These are phyloP conservation scores for Colletotrichum gigasporum DNA, from an alignment of 2,329 filamentous ascomycete species.

Conservation along the genomic window DNA sequence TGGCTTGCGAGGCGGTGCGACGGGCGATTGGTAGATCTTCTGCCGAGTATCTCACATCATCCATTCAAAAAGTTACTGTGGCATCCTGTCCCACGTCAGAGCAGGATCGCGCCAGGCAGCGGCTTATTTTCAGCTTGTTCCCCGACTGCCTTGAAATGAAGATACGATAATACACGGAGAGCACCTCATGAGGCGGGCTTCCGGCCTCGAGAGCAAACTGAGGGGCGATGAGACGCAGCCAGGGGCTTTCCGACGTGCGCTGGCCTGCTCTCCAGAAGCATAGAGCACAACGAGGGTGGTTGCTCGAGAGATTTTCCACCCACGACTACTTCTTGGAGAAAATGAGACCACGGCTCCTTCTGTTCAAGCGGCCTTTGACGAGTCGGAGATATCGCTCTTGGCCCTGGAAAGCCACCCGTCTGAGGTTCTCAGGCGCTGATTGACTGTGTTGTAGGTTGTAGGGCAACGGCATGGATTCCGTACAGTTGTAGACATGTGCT, in stretches of 20 bases:
- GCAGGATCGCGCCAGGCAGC: background rate
- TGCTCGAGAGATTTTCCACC: too few relatives aligned
- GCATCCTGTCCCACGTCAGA: background rate
- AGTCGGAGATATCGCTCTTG: background rate
- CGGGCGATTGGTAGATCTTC: background rate
- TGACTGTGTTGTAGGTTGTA: conserved; percentile 67
- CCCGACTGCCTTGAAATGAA: background rate
- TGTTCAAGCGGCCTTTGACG: background rate
- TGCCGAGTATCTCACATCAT: conserved; percentile 7
- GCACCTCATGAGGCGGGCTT: too few relatives aligned
- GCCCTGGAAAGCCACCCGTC: too few relatives aligned
- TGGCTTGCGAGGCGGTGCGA: background rate
- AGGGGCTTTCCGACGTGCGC: too few relatives aligned
- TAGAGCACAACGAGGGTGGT: too few relatives aligned
- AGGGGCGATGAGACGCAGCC: too few relatives aligned
- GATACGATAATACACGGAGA: background rate
- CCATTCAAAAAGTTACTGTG: background rate
- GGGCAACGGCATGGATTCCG: conserved; percentile 75
- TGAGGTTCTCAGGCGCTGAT: background rate
- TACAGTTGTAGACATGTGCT: conserved; percentile 78
- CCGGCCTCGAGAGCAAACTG: too few relatives aligned
- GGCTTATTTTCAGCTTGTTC: background rate
- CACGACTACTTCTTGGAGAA: too few relatives aligned
- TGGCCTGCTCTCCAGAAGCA: too few relatives aligned
- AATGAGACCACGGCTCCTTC: too few relatives aligned